Percentiles rank a stretch among this genome's conserved stretches.
phyloP scores from a whole-genome alignment of 768 basidiomycete species.

The Rhodotorula paludigena region DNA sequence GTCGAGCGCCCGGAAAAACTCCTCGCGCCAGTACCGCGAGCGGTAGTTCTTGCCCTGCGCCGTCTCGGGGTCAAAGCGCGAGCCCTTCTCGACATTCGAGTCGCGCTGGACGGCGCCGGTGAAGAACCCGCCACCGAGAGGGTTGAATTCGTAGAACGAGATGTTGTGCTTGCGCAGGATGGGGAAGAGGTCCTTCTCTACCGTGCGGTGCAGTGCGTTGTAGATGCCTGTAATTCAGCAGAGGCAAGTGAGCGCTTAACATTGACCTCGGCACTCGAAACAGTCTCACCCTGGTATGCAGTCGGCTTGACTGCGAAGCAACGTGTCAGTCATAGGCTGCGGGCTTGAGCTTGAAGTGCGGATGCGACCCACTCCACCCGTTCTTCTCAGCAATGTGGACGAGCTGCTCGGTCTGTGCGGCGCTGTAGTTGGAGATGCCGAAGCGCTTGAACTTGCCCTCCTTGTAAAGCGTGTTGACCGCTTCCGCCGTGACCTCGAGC shows the following conservation, averaged over 20 bases:
- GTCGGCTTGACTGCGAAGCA: constrained; percentile 56
- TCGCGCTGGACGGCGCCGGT: constrained; percentile 50
- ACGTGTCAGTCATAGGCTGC: too few species aligned
- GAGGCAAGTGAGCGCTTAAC: too few species aligned
- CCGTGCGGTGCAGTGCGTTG: constrained; percentile 51
- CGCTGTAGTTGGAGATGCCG: constrained; percentile 43
- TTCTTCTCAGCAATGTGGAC: constrained; percentile 51
- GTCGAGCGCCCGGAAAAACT: constrained; percentile 53
- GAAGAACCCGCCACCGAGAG: constrained; percentile 46
- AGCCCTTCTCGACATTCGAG: constrained; percentile 52
- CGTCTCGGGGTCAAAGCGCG: constrained; percentile 56
- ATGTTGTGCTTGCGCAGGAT: constrained; percentile 49
- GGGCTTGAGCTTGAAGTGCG: too few species aligned
- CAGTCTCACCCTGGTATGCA: constrained; percentile 51
- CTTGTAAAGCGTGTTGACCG: constrained; percentile 54
- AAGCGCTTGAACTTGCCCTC: constrained; percentile 54
- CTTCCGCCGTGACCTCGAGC: constrained; percentile 53
- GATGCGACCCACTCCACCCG: too few species aligned
- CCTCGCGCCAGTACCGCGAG: constrained; percentile 54
- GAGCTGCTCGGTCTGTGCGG: constrained; percentile 54
- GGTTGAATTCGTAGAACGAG: constrained; percentile 51
- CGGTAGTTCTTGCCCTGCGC: constrained; percentile 53
- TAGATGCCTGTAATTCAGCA: constrained; percentile 46
- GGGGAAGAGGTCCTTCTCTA: constrained; percentile 52
- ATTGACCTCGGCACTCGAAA: too few species aligned